These are phyloP conservation scores for Fusarium siculi DNA, from an alignment of 2,329 filamentous ascomycete species.

Conservation along the genomic window DNA sequence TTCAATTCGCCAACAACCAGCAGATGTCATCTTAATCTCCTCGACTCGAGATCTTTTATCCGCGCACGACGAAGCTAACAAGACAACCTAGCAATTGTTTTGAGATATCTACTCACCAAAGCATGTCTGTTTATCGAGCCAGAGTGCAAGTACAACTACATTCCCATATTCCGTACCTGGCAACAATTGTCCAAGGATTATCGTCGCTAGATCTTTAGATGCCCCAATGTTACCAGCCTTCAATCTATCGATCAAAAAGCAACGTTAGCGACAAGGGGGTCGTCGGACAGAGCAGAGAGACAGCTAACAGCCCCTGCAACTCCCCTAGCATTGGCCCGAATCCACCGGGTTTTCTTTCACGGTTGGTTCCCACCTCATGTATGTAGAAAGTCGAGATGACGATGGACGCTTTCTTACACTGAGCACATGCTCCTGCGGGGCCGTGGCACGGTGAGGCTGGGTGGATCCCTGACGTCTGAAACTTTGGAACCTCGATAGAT, in stretches of 20 bases:
- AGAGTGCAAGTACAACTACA: neutral
- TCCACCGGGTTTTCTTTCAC: constrained; percentile 23
- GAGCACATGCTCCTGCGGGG: constrained; percentile 41
- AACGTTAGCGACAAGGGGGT: constrained; percentile 35
- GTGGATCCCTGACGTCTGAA: constrained; percentile 42
- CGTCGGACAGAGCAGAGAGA: constrained; percentile 17
- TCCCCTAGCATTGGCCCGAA: constrained; percentile 35
- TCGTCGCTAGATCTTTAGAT: constrained; percentile 16
- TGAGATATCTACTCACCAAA: constrained; percentile 2
- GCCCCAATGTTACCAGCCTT: constrained; percentile 21
- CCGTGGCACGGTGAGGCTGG: constrained; percentile 43
- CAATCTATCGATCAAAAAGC: constrained; percentile 40
- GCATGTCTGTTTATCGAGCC: neutral
- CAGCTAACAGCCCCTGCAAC: constrained; percentile 10
- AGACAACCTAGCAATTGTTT: neutral
- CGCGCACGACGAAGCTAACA: neutral
- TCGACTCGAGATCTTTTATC: constrained; percentile 10
- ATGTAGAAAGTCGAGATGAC: constrained; percentile 39
- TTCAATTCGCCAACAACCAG: constrained; percentile 26
- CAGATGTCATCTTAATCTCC: constrained; percentile 22
- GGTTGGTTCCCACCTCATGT: constrained; percentile 33
- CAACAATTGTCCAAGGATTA: constrained; percentile 31
- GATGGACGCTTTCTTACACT: constrained; percentile 35
- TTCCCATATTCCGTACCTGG: neutral
- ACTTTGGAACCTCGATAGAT: constrained; percentile 35